Percentiles rank a stretch among this genome's conserved stretches.
These are phyloP conservation scores for Komagataella pseudopastoris DNA, from an alignment of 805 yeast species.

Conservation along the genomic window DNA sequence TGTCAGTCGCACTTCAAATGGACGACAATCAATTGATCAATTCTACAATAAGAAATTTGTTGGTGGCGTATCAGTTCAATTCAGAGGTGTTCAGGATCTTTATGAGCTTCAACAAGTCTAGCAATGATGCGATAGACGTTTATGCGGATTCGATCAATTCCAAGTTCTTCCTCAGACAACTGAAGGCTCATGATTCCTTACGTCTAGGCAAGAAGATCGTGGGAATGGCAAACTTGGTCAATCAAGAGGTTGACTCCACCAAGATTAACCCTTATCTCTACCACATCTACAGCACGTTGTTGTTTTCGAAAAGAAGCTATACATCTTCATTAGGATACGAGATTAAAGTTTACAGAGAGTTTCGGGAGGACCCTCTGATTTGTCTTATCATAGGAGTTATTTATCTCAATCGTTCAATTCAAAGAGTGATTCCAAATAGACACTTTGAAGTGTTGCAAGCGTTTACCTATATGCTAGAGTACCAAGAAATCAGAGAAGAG, in stretches of 20 bases:
- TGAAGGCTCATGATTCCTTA: conserved; percentile 77
- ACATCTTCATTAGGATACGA: conserved; percentile 72
- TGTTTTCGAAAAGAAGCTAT: conserved; percentile 74
- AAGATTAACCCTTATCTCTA: conserved; percentile 49
- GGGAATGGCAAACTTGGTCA: conserved; percentile 70
- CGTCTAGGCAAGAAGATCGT: conserved; percentile 37
- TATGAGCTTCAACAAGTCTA: conserved; percentile 51
- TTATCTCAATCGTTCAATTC: conserved; percentile 84
- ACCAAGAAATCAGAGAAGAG: conserved; percentile 36
- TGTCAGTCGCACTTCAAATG: conserved; percentile 35
- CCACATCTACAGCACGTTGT: conserved; percentile 65
- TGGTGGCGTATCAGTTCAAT: conserved; percentile 65
- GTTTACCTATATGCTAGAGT: conserved; percentile 62
- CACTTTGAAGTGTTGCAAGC: conserved; percentile 87
- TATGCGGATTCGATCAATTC: conserved; percentile 76
- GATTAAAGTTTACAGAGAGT: conserved; percentile 52
- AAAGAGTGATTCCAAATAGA: conserved; percentile 72
- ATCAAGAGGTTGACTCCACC: conserved; percentile 28
- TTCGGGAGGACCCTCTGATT: conserved; percentile 67
- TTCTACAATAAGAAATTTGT: conserved; percentile 44
- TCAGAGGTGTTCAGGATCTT: conserved; percentile 55
- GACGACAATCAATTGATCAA: conserved; percentile 42
- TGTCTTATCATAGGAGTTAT: conserved; percentile 65
- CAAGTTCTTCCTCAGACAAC: conserved; percentile 77
- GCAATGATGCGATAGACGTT: conserved; percentile 40